Base-by-base conservation (phyloP, 257 asterid genomes). In the Nicotiana attenuata region DNA sequence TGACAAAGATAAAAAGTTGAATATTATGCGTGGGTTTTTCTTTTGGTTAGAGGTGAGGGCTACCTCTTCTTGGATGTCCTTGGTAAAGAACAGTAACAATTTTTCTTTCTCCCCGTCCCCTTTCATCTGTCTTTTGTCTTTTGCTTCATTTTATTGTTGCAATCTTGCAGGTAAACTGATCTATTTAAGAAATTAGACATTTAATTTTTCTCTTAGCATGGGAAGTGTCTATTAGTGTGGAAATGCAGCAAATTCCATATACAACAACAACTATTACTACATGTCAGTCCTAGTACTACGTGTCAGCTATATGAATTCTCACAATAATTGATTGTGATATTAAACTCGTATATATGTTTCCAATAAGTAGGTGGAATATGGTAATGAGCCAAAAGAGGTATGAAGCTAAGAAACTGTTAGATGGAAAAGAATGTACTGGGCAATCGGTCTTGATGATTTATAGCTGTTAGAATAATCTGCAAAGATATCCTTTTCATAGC, bases 21-120 rank as follows among this genome's bases (percentile, higher is more conserved):
- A 77, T 68, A 59, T 90, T 69, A 24, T 87, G 75, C 94, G 93
- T 24, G 93, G 93, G 6, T 89, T 90, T 81, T 85, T 89, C 90
- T 89, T 86, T 80, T 90, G 92, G 92, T 84, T 90, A 28, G 82
- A 84, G 89, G 93, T 85, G 56, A 79, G 86, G 60, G 60, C 41
- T 47, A 47, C 10, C 38, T 24, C 69, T 26, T 26, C 38, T 64
- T 64, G 41, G 19, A 28, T 64, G 69, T 28, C n/a, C 38, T 64
- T 64, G 10, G 38, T 64, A 26, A 24, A 64, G 69, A 64, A 64
- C 10, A 64, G 68, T 64, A 20, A 63, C 7, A 24, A 13, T 69
- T 67, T 13, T 66, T 79, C 52, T 68, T 47, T 20, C 10, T 33
- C 53, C 65, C 55, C 35, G 69, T 50, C 41, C 29, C 11, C 11